phyloP scores from a whole-genome alignment of 1,284 basidiomycete species.

The Trametes hirsuta region DNA sequence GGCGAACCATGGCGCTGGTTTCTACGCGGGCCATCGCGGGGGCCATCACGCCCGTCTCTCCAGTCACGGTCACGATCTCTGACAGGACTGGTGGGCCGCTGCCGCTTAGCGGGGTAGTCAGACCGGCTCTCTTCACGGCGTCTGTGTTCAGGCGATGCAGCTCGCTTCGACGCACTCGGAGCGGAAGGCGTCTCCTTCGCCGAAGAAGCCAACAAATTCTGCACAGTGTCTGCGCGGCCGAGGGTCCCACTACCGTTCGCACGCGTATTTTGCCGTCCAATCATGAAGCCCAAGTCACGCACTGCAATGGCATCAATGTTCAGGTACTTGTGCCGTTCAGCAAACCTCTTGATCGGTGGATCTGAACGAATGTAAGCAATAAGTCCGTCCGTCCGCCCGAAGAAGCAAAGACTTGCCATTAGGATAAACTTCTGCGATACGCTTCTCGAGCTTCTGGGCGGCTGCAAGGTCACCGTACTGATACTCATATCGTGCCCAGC shows the following conservation, averaged over 20 bases:
- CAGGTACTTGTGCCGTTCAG: constrained; percentile 87
- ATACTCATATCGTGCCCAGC: constrained; percentile 96
- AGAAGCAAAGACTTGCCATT: constrained; percentile 53
- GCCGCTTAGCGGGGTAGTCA: constrained; percentile 56
- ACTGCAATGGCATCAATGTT: constrained; percentile 89
- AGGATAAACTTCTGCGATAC: constrained; percentile 88
- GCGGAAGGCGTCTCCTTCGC: constrained; percentile 23
- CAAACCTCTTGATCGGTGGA: constrained; percentile 89
- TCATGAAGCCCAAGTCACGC: constrained; percentile 83
- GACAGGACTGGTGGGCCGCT: constrained; percentile 53
- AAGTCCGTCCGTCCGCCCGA: not conserved
- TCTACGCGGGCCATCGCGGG: constrained; percentile 26
- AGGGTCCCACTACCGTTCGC: constrained; percentile 35
- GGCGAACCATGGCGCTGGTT: constrained; percentile 50
- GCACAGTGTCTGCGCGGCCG: constrained; percentile 52
- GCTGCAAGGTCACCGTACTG: constrained; percentile 93
- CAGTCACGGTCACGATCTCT: constrained; percentile 53
- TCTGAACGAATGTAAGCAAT: constrained; percentile 48
- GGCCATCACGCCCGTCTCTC: constrained; percentile 43
- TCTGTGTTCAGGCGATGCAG: constrained; percentile 53
- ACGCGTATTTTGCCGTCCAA: constrained; percentile 31
- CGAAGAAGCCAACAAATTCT: constrained; percentile 40
- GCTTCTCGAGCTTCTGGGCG: constrained; percentile 86
- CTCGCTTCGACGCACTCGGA: constrained; percentile 42
- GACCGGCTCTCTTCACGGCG: constrained; percentile 46